Base-by-base conservation (phyloP, 164 flowering plant species). In the Cinnamomum micranthum region DNA sequence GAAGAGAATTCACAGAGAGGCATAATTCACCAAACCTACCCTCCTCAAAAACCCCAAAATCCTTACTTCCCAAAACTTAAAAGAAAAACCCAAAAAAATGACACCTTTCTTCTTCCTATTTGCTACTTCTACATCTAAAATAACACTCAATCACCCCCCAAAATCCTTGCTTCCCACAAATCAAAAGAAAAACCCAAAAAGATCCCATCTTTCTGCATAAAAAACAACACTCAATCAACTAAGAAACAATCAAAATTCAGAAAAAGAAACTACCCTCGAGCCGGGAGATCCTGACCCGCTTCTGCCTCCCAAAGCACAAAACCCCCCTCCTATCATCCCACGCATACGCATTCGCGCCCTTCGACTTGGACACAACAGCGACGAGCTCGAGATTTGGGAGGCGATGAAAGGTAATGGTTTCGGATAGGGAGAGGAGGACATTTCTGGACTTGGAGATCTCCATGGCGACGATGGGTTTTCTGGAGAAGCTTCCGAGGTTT, bases 271-370 rank as follows among this genome's bases (percentile, higher is more conserved):
- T 87, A 96, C 99, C 98, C 58, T 94, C 99, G 67, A 88, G 94
- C 76, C 96, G 82, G 87, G 88, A 96, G 72, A 96, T 90, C 66
- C 88, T 88, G 76, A 96, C 93, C 73, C 95, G 80, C 86, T 87
- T 92, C 80, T 94, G 97, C 86, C 97, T 84, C 1, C 92, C 93
- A 74, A 92, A 89, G 81, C 96, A 91, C 77, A 94, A 73, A 76
- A 85, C 85, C 41, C 97, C 98, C 77, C 93, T 84, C 62, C 89
- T 85, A 70, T 94, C 97, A 67, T 94, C 97, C 99, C 99, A 96
- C 0, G 88, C 77, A 67, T 75, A 96, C 1, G 78, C 87, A 74
- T 90, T 89, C 3, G 97, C 96, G 9, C 98, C 99, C 78, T 92
- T 94, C 0, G 96, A 94, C 81, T 96, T 96, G 2, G 96, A 86